A percentile compares a stretch with the other conserved stretches of the same genome.
Evolutionary conservation across 2,329 filamentous ascomycete species (phyloP).

Genomic region (Fusarium sp.): DNA sequence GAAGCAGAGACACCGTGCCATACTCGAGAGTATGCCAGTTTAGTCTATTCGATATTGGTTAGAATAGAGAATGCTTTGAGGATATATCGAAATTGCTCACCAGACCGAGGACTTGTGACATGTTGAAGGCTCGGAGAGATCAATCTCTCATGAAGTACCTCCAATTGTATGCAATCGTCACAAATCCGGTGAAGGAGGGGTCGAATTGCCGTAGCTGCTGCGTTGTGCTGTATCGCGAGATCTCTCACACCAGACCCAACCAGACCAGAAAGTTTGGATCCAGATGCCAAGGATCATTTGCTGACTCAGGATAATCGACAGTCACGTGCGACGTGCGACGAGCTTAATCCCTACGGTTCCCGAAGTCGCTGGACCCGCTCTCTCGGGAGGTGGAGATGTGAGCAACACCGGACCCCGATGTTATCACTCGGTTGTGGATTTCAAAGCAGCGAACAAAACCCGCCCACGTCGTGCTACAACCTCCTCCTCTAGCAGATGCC

Average conservation of each 20-base stretch:
- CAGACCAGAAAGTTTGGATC: constrained; percentile 48
- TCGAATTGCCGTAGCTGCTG: constrained; percentile 37
- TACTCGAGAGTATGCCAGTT: constrained; percentile 93
- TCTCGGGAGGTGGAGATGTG: constrained; percentile 18
- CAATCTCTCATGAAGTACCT: constrained; percentile 35
- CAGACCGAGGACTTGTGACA: constrained; percentile 85
- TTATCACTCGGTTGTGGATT: constrained; percentile 50
- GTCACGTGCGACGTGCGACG: constrained; percentile 46
- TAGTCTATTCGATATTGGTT: constrained; percentile 72
- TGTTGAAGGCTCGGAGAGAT: constrained; percentile 56
- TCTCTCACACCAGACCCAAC: constrained; percentile 25
- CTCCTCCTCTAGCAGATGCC: constrained; percentile 45
- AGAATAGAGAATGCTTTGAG: constrained; percentile 20
- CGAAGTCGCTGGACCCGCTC: constrained; percentile 45
- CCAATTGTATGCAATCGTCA: constrained; percentile 27
- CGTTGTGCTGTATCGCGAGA: constrained; percentile 40
- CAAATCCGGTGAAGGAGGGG: constrained; percentile 19
- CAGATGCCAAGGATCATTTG: constrained; percentile 42
- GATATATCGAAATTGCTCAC: constrained; percentile 60
- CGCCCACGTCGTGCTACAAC: constrained; percentile 28
- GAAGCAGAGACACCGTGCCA: constrained; percentile 90
- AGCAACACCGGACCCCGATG: constrained; percentile 41
- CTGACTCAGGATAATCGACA: constrained; percentile 42
- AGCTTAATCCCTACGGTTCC: constrained; percentile 15
- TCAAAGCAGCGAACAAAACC: constrained; percentile 51